Base-by-base conservation (phyloP, 768 basidiomycete genomes). In the Mycena olivaceomarginata region DNA sequence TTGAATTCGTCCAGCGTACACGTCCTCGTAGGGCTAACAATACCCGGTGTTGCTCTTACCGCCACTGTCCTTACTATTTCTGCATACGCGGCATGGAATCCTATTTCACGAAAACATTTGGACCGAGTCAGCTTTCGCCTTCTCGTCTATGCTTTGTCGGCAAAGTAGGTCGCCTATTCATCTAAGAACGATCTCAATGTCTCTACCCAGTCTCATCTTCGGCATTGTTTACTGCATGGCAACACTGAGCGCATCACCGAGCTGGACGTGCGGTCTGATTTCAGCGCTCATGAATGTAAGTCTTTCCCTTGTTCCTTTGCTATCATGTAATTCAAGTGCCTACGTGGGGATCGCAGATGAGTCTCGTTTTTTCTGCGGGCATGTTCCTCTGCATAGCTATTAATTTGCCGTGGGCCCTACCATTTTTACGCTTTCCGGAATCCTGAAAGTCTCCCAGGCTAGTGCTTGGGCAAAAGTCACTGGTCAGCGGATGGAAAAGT, bases 71-170 rank as follows among this genome's bases (percentile, higher is more conserved):
- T 56, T 56, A 22, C 9, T 22, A 56, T 56, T 22, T 56, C n/a
- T 56, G 53, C 53, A 56, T 56, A 56, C 53, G 20, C n/a, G 53
- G 53, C 53, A 9, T 56, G 53, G 53, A 56, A 56, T 56, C 53
- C 53, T 56, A 56, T 56, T 22, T 56, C 53, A 22, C 53, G 53
- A 56, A 56, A 56, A 56, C 53, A 56, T 56, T 56, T 56, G 53
- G 53, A 56, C 53, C 53, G 53, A 22, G 53, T 56, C n/a, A 56
- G 53, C 53, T 22, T 56, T 56, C 53, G 53, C 53, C 53, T 56
- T 31, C 31, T 31, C 31, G 31, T 31, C 31, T 56, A 51, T 18
- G 48, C 48, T 51, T 51, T 51, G 48, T 51, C 16, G 16, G 48
- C 48, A 51, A 51, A 51, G 48, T 56, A 15, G 53, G n/a, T 22